A percentile compares a stretch with the other conserved stretches of the same genome.
These are phyloP conservation scores for Calonectria pauciramosa DNA, from an alignment of 2,329 filamentous ascomycete species.

Conservation along the genomic window DNA sequence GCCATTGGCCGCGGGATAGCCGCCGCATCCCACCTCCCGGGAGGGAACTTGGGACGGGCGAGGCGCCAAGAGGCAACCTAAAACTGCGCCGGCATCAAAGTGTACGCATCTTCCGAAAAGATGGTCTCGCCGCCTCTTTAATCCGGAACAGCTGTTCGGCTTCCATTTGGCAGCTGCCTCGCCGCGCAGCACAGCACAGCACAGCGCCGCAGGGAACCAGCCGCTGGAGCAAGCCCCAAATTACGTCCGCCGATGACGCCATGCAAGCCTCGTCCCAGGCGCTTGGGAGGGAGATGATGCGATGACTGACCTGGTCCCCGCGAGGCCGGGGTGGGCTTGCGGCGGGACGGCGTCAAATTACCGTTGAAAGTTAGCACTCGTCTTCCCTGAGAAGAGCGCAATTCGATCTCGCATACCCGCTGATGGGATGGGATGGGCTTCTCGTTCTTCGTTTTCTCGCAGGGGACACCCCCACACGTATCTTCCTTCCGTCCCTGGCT, in stretches of 20 bases:
- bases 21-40: not conserved
- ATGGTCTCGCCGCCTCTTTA: not conserved
- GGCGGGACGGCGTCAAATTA: not conserved
- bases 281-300: not conserved
- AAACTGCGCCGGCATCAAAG: not conserved
- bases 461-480: not conserved
- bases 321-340: not conserved
- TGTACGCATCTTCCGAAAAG: not conserved
- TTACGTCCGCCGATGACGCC: not conserved
- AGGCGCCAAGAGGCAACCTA: not conserved
- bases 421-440: not conserved
- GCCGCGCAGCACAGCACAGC: not conserved
- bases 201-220: too few relatives aligned
- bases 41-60: not conserved
- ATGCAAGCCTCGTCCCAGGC: not conserved
- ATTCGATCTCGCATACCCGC: conserved; percentile 7
- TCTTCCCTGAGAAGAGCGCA: not conserved
- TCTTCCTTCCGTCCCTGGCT: not conserved
- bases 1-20: not conserved
- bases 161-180: not conserved
- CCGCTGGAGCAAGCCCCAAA: not conserved
- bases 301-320: not conserved
- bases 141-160: not conserved
- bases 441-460: not conserved
- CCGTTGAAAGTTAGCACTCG: conserved; percentile 6